A percentile compares a stretch with the other conserved stretches of the same genome.
These are phyloP conservation scores for Blastobotrys aristatus DNA, from an alignment of 1,139 yeast genomes.

Conservation along the genomic window DNA sequence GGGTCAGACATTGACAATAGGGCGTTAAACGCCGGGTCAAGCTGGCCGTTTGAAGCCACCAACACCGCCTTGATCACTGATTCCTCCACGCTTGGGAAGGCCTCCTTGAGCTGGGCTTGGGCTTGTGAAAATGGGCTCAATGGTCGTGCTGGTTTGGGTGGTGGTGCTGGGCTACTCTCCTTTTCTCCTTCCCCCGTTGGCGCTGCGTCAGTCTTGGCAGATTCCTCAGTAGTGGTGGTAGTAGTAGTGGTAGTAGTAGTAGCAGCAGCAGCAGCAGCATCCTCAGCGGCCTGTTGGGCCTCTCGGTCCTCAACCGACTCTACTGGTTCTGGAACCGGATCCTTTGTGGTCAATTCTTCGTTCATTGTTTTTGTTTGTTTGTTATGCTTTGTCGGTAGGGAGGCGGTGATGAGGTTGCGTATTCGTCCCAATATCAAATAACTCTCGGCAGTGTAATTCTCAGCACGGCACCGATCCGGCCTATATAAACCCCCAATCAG, in stretches of 20 bases:
- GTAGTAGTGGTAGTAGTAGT: neutral
- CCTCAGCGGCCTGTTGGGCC: conserved; percentile 14
- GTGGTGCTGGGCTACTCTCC: conserved; percentile 37
- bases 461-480: neutral
- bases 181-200: neutral
- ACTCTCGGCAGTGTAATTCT: too few species aligned
- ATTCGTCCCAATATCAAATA: too few species aligned
- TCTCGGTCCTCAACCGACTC: conserved; percentile 14
- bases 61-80: conserved; percentile 69
- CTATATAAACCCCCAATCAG: neutral
- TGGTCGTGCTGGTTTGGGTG: conserved; percentile 73
- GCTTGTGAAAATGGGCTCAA: conserved; percentile 51
- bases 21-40: conserved; percentile 88
- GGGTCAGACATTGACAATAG: conserved; percentile 79
- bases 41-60: conserved; percentile 75
- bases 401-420: neutral
- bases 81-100: conserved; percentile 74
- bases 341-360: conserved; percentile 9
- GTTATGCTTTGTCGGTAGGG: neutral
- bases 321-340: conserved; percentile 12
- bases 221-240: neutral
- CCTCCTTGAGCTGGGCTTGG: conserved; percentile 57
- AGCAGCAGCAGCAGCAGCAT: conserved; percentile 8
- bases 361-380: conserved; percentile 2
- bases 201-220: neutral